These are phyloP conservation scores for Acanthamoeba quina DNA, from an alignment of 208 protist genomes.

Conservation along the genomic window DNA sequence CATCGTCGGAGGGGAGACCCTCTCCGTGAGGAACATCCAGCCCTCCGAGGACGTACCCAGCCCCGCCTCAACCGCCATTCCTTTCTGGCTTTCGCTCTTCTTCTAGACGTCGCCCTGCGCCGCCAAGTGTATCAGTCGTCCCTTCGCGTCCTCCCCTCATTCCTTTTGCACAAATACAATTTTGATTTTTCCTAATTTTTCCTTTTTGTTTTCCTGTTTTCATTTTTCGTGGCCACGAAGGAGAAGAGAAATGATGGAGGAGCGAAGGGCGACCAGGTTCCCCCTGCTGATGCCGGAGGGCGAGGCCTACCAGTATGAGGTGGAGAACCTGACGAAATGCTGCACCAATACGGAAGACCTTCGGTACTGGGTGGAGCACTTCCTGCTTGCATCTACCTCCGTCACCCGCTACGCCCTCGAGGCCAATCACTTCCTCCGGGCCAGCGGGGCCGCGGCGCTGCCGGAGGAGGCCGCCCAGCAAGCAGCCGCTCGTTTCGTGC, in stretches of 20 bases:
- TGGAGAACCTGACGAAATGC: not conserved
- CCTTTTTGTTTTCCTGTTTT: too few relatives aligned
- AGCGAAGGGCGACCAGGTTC: not conserved
- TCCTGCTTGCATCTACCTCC: not conserved
- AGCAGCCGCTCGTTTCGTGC: not conserved
- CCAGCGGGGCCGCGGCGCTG: not conserved
- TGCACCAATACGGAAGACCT: not conserved
- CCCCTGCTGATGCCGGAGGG: not conserved
- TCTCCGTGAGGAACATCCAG: too few relatives aligned
- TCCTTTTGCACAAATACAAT: too few relatives aligned
- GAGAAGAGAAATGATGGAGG: not conserved
- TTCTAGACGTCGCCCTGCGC: too few relatives aligned
- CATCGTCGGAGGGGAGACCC: too few relatives aligned
- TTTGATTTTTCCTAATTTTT: too few relatives aligned
- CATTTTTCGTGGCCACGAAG: too few relatives aligned
- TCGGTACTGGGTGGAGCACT: constrained; percentile 2
- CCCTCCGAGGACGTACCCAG: too few relatives aligned
- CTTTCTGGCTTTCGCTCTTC: too few relatives aligned
- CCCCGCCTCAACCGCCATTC: too few relatives aligned
- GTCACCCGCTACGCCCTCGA: constrained; percentile 19
- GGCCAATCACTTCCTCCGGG: not conserved
- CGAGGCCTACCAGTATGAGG: not conserved
- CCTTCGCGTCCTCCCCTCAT: too few relatives aligned
- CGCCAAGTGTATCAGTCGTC: too few relatives aligned
- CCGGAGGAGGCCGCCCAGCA: not conserved